Base-by-base conservation (phyloP, 164 flowering plant species). In the Pachysandra terminalis region DNA sequence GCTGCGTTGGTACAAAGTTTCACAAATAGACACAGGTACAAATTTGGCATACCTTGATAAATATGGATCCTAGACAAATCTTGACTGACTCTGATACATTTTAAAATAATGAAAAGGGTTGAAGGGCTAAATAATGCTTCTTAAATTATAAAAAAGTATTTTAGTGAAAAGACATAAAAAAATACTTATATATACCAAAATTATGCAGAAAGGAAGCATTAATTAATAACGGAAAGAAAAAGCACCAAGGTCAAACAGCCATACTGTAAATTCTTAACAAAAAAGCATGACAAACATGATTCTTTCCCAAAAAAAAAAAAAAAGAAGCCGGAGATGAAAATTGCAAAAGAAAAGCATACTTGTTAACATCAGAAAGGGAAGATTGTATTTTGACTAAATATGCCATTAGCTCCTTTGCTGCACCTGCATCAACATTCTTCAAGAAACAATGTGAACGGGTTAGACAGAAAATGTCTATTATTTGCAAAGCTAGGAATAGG, bases 371-470 rank as follows among this genome's bases (percentile, higher is more conserved):
- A 54, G 78, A 32, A 63, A 90, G 82, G 57, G 85, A 76, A 65
- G 99, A 88, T 70, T 96, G 98, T 77, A 90, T 77, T 64, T 88
- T 83, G 83, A 96, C 84, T 83, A 96, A 81, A 74, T 85, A 26
- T 55, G 89, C 94, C 97, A 96, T 96, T 27, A 93, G 84, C 68
- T 88, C 96, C 87, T 92, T 96, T 21, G 99, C 99, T 68, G 84
- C 91, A 73, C 84, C 91, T 24, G 98, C 84, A 74, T 93, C 99
- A 71, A 96, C 99, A 85, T 93, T 93, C 99, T 92, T 76, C 76
- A 77, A 68, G 61, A 67, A 74, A 77, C 15, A 71, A 59, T 41
- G 56, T 13, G 27, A 74, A 66, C 25, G 32, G 23, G 51, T 76
- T 41, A 78, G 22, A 57, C 64, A 60, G 64, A 56, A 27, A 68